Evolutionary conservation across 2,329 filamentous ascomycete species (phyloP), one percentile per base, ranked within the genome.

Genomic region (Apiospora phragmitis): DNA sequence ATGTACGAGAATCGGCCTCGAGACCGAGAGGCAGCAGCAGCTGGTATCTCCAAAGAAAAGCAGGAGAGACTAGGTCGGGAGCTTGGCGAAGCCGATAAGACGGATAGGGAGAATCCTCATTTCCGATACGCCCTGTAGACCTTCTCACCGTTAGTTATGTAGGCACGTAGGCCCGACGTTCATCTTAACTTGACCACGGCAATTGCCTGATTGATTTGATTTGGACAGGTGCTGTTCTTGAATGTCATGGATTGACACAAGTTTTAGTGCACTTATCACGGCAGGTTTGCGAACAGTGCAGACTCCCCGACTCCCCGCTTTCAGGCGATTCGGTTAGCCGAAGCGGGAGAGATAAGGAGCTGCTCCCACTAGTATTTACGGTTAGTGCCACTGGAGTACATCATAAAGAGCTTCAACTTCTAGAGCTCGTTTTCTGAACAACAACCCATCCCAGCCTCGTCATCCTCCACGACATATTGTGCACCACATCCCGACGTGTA

Each of bases 1-100:
- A 71, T 70, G 74, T 76, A 75, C 74, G 73, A 79, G 67, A 79
- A 79, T 68, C 70, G 41, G 45, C 70, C 74, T 21, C 76, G 76
- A 3, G 74, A 70, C 9, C 75, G 68, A 70, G 59, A 77, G 12
- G 72, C 76, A 29, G 43, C 42, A 11, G 74, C 75, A 29, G 72
- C 75, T 49, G 75, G 77, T 4, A 73, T 79, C 68, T 76, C 76
- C 4, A 68, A 71, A 8, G 77, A 77, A 38, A 77, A 79, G 67
- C 75, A 73, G 38, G 73, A 77, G 14, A 70, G 71, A 8, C 68
- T 75, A 0, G 77, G 78, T n/a, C 75, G 72, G 67, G 26, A 76
- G 12, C 78, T 78, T 55, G 76, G 74, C 4, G 77, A 78, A 68
- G 41, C 65, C 47, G 74, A 76, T 67, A 74, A 74, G 74, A 76